A percentile compares a stretch with the other conserved stretches of the same genome.
phyloP scores from a whole-genome alignment of 768 basidiomycete genomes.

The Hypholoma sublateritium region DNA sequence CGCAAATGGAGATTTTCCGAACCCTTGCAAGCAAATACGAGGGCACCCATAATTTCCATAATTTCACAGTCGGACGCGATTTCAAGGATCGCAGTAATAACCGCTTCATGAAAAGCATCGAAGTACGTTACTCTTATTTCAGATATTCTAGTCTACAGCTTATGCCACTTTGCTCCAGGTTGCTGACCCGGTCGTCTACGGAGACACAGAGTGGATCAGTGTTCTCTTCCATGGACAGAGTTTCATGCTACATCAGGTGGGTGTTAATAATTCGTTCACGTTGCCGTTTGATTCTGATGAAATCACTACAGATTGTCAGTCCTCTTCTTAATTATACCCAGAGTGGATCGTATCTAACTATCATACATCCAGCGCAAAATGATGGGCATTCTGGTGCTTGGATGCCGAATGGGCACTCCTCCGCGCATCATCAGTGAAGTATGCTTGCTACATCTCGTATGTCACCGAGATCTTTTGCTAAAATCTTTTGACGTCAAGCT shows the following conservation, averaged over 20 bases:
- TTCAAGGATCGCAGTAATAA: slow-evolving; percentile 80
- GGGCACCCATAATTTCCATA: slow-evolving; percentile 97
- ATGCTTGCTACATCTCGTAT: not conserved
- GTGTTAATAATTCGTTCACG: slow-evolving; percentile 20
- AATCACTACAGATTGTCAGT: slow-evolving; percentile 46
- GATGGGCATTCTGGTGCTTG: slow-evolving; percentile 84
- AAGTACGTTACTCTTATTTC: slow-evolving; percentile 42
- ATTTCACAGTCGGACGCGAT: slow-evolving; percentile 90
- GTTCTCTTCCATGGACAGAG: slow-evolving; percentile 95
- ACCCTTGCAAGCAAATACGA: slow-evolving; percentile 62
- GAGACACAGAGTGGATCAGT: slow-evolving; percentile 92
- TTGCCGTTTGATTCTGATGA: not conserved
- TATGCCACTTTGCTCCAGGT: slow-evolving; percentile 46
- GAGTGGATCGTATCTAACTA: slow-evolving; percentile 11
- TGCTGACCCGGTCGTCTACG: slow-evolving; percentile 84
- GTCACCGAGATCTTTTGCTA: not conserved
- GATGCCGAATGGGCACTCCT: slow-evolving; percentile 75
- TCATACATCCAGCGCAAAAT: slow-evolving; percentile 80
- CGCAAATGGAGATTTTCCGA: slow-evolving; percentile 57
- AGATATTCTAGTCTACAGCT: not conserved
- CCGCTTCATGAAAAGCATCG: slow-evolving; percentile 86
- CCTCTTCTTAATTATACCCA: not conserved
- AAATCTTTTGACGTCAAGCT: slow-evolving; percentile 39
- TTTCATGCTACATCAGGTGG: slow-evolving; percentile 98
- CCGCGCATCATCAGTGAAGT: slow-evolving; percentile 75